These are phyloP conservation scores for Phtheirospermum japonicum DNA, from an alignment of 257 asterid genomes.

Conservation along the genomic window DNA sequence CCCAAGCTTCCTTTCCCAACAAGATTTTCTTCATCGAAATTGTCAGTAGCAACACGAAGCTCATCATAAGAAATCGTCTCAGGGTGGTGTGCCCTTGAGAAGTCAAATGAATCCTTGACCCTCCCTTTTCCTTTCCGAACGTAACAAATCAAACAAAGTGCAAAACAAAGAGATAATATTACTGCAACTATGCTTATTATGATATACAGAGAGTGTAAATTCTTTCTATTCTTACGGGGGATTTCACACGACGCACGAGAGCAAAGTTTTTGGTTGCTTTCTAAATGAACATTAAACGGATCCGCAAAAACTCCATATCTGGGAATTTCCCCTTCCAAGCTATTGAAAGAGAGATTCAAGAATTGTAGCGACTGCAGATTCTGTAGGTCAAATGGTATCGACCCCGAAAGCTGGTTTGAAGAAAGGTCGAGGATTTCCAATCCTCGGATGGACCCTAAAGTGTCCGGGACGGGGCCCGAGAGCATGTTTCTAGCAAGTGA, in stretches of 20 bases:
- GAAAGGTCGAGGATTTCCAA: conserved; percentile 58
- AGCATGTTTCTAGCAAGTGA: conserved; percentile 41
- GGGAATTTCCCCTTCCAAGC: conserved; percentile 52
- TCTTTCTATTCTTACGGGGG: conserved; percentile 8
- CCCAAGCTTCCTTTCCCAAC: conserved; percentile 57
- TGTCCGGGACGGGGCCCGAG: conserved; percentile 48
- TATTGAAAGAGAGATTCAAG: conserved; percentile 53
- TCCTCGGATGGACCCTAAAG: conserved; percentile 37
- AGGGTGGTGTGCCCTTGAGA: conserved; percentile 29
- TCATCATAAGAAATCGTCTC: conserved; percentile 45
- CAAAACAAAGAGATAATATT: conserved; percentile 17
- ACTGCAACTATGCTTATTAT: conserved; percentile 11
- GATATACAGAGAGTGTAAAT: conserved; percentile 13
- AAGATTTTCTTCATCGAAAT: conserved; percentile 44
- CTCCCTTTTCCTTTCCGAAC: conserved; percentile 25
- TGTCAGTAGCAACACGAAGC: conserved; percentile 48
- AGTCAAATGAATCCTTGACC: conserved; percentile 3
- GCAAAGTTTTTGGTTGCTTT: conserved; percentile 46
- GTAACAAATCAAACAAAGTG: conserved; percentile 27
- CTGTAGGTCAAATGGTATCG: conserved; percentile 39
- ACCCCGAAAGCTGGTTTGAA: conserved; percentile 43
- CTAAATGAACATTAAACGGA: conserved; percentile 40
- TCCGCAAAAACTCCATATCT: conserved; percentile 38
- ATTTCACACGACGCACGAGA: conserved; percentile 22
- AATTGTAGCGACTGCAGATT: conserved; percentile 34